Evolutionary conservation across 345 rosid species (phyloP), one percentile per base, ranked within the genome.

Genomic region (Rhizophora mangle): DNA sequence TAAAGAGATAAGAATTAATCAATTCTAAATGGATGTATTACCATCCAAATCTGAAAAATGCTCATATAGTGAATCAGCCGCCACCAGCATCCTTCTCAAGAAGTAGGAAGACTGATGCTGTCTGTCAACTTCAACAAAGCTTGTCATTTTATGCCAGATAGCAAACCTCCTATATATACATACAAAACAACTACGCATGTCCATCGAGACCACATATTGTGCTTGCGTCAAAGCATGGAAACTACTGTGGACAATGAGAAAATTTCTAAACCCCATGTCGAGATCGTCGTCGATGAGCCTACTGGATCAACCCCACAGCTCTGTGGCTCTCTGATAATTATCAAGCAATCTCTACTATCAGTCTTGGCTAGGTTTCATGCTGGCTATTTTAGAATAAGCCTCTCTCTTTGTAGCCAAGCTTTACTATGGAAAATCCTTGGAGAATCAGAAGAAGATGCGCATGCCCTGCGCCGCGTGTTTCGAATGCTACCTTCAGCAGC

Each of bases 321-420:
- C 19, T 9, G n/a, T 27, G 5, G 53, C 24, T 51, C 58, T 54
- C 5, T 27, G 2, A 9, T 19, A 2, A 8, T 34, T 11, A 27
- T 68, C 26, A 63, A 47, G 29, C n/a, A 55, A 27, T 65, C 68
- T 20, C 32, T 76, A 30, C 0, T 60, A 19, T 70, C 75, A 37
- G 19, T 66, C 21, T 46, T 76, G 37, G 57, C 56, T 8, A 71
- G 67, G 59, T 67, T 71, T 26, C 75, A 76, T 55, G 79, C 79
- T 19, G 79, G 79, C 19, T 66, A 76, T 34, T 76, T 76, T 11
- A 71, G 79, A 22, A 66, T 76, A 37, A 71, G 74, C 59, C 68
- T 76, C 3, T 71, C 79, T 30, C 64, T 76, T 6, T 61, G 75
- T 5, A 71, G 79, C 68, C 79, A 71, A 46, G 68, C 75, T 22